Evolutionary conservation across 495 filamentous ascomycete species (phyloP).

Genomic region (Penicillium crystallinum): DNA sequence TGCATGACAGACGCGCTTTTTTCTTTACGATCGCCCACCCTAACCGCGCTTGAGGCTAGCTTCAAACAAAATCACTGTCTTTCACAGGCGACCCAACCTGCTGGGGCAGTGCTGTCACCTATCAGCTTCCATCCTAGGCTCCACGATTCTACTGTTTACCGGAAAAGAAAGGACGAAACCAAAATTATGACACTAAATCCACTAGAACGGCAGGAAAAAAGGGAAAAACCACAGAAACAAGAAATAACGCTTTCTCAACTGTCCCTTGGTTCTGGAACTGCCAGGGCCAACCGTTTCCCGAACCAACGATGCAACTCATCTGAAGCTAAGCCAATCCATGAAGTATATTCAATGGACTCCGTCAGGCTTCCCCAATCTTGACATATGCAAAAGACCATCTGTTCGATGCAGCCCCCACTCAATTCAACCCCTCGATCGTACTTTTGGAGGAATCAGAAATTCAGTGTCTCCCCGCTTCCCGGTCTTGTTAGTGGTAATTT

Average conservation of each 20-base stretch:
- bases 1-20: slow-evolving; percentile 5
- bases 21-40: slow-evolving; percentile 15
- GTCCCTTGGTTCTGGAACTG: slow-evolving; percentile 26
- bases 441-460: slow-evolving; percentile 13
- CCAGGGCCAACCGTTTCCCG: slow-evolving; percentile 23
- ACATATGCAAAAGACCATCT: background rate
- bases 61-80: slow-evolving; percentile 26
- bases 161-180: slow-evolving; percentile 4
- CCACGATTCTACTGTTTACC: slow-evolving; percentile 6
- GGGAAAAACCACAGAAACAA: background rate
- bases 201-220: slow-evolving; percentile 1
- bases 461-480: slow-evolving; percentile 10
- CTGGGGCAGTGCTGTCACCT: slow-evolving; percentile 23
- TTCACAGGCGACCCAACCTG: slow-evolving; percentile 27
- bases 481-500: slow-evolving; percentile 12
- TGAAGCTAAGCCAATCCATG: background rate
- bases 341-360: background rate
- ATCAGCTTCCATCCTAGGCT: slow-evolving; percentile 13
- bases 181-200: slow-evolving; percentile 2
- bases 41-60: slow-evolving; percentile 28
- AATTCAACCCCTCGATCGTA: slow-evolving; percentile 23
- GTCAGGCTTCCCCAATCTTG: background rate
- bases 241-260: slow-evolving; percentile 5
- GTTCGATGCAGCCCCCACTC: slow-evolving; percentile 1
- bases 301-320: slow-evolving; percentile 2